These are phyloP conservation scores for Dryadomyces quercivorus DNA, from an alignment of 2,329 filamentous ascomycete species.

Conservation along the genomic window DNA sequence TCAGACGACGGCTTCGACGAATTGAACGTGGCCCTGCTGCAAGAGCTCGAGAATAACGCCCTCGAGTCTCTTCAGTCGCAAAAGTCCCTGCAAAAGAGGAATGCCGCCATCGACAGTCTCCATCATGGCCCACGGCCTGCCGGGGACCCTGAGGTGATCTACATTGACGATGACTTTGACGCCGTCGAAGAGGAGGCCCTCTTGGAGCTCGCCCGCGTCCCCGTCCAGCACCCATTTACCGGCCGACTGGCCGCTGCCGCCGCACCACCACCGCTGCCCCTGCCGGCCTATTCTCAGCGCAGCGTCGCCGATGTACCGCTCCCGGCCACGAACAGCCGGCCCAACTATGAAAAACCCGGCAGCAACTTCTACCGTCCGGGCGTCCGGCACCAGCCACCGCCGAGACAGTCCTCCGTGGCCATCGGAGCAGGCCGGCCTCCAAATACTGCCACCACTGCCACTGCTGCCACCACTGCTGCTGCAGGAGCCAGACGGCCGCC, in stretches of 20 bases:
- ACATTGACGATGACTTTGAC: slow-evolving; percentile 5
- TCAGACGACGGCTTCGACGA: slow-evolving; percentile 53
- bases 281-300: slow-evolving; percentile 11
- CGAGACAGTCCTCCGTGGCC: not conserved
- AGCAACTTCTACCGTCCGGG: not conserved
- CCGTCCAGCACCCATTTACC: slow-evolving; percentile 6
- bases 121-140: not conserved
- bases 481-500: not conserved
- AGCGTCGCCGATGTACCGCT: slow-evolving; percentile 8
- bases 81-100: not conserved
- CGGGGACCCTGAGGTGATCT: not conserved
- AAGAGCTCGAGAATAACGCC: slow-evolving; percentile 47
- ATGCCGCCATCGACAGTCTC: slow-evolving; percentile 1
- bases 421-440: slow-evolving; percentile 6
- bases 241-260: slow-evolving; percentile 8
- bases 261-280: slow-evolving; percentile 7
- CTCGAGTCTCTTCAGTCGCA: slow-evolving; percentile 20
- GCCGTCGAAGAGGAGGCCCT: slow-evolving; percentile 10
- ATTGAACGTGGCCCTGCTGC: slow-evolving; percentile 42
- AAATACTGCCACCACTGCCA: slow-evolving; percentile 17
- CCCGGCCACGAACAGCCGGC: not conserved
- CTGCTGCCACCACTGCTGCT: not conserved
- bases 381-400: not conserved
- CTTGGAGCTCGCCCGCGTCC: slow-evolving; percentile 10
- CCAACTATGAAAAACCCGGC: not conserved